Evolutionary conservation across 139 green algal species (phyloP), one percentile per base, ranked within the genome.

Genomic region (Asterochloris sp.): DNA sequence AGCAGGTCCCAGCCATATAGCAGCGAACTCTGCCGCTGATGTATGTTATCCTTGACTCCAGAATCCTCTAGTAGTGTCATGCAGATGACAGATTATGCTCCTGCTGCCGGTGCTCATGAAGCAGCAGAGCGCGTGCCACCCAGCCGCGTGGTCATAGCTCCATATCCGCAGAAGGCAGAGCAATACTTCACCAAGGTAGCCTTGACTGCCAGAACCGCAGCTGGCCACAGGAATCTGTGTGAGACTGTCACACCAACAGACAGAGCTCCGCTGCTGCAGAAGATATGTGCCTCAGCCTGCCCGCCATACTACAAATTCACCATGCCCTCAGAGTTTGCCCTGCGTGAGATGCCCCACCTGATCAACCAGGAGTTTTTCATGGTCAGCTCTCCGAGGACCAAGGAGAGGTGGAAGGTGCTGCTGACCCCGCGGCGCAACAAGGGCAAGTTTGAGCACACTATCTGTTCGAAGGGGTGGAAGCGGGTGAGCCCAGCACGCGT

Each of bases 391-490:
- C 60, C 73, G 54, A 83, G 63, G 76, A 78, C 60, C 12, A 28
- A 84, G 64, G 27, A n/a, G 28, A 24, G 11, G 12, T 66, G 29
- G 27, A 29, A 26, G 26, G 14, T 38, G 68, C 12, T 71, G 23
- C 13, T 24, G 17, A 21, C n/a, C 6, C 67, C 66, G 27, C 63
- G 86, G 69, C 82, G 80, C 71, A 89, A 89, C 78, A 89, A 89
- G 83, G 83, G 85, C 62, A 89, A 89, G 83, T 89, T 86, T 71
- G 86, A 89, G 83, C 87, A 89, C 73, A 89, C 86, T 63, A 74
- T 89, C 61, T 80, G 85, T 73, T 83, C 83, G 1, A 80, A 80
- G 23, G 76, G 60, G 24, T 80, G 76, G 76, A 80, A 80, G 61
- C 76, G 68, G 76, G 76, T 80, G 68, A 38, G 24, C 13, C 38